Percentiles rank a stretch among this genome's conserved stretches.
phyloP scores from a whole-genome alignment of 2,329 filamentous ascomycete genomes.

The Aspergillus caelatus region DNA sequence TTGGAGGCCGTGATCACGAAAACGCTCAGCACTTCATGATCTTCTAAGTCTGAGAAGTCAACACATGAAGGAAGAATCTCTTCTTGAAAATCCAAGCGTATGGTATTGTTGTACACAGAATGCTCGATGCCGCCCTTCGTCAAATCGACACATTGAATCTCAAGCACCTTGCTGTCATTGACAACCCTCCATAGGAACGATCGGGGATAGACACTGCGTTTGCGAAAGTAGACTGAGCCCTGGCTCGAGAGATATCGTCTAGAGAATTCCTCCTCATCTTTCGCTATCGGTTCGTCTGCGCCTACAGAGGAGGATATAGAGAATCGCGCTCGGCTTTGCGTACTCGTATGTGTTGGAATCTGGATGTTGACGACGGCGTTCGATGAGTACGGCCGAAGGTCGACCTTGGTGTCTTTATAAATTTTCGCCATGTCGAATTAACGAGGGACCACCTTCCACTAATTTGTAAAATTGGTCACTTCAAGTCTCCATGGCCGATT shows the following conservation, averaged over 20 bases:
- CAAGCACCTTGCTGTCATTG: slow-evolving; percentile 76
- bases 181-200: slow-evolving; percentile 91
- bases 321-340: slow-evolving; percentile 50
- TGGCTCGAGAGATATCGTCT: slow-evolving; percentile 73
- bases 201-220: slow-evolving; percentile 73
- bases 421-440: slow-evolving; percentile 64
- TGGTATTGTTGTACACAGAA: slow-evolving; percentile 70
- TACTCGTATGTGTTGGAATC: slow-evolving; percentile 56
- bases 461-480: slow-evolving; percentile 21
- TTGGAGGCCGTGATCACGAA: slow-evolving; percentile 80
- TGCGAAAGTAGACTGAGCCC: slow-evolving; percentile 82
- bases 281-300: slow-evolving; percentile 47
- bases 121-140: slow-evolving; percentile 66
- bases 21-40: slow-evolving; percentile 75
- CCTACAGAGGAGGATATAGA: slow-evolving; percentile 48
- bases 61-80: slow-evolving; percentile 76
- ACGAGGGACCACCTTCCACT: slow-evolving; percentile 23
- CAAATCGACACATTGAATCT: slow-evolving; percentile 81
- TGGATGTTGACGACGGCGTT: slow-evolving; percentile 72
- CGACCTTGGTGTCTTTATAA: slow-evolving; percentile 86
- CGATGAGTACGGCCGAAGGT: slow-evolving; percentile 72
- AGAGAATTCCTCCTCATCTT: slow-evolving; percentile 70
- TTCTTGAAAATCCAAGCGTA: slow-evolving; percentile 76
- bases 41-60: slow-evolving; percentile 76
- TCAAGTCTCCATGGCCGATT: slow-evolving; percentile 38